Percentiles rank a stretch among this genome's conserved stretches.
Evolutionary conservation across 108 stramenopile genomes (phyloP).

Genomic region (Pseudonitzschia pungens): DNA sequence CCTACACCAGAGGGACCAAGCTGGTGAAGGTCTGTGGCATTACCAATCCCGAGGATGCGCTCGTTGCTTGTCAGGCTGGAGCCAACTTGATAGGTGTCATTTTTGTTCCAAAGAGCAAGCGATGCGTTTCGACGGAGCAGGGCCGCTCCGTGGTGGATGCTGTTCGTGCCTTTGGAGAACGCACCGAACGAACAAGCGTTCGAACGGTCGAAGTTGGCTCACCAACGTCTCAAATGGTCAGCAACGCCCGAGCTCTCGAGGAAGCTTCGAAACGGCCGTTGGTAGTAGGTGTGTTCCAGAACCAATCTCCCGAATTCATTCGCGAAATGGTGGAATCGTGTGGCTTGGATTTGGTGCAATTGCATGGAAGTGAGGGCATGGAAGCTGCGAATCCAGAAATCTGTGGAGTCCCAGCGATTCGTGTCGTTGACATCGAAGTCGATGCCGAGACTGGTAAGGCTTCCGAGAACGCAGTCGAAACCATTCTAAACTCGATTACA

Average conservation of each 20-base stretch:
- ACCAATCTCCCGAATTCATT: constrained; percentile 83
- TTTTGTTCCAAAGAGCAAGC: constrained; percentile 87
- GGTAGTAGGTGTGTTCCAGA: constrained; percentile 97
- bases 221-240: constrained; percentile 49
- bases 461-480: constrained; percentile 56
- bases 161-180: constrained; percentile 90
- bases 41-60: constrained; percentile 88
- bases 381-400: constrained; percentile 59
- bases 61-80: constrained; percentile 86
- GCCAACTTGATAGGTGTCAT: constrained; percentile 97
- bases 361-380: constrained; percentile 95
- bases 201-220: constrained; percentile 9
- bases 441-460: constrained; percentile 52
- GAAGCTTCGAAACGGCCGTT: constrained; percentile 65
- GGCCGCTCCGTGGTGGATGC: constrained; percentile 74
- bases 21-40: constrained; percentile 95
- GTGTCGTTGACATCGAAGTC: constrained; percentile 91
- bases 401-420: constrained; percentile 84
- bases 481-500: constrained; percentile 56
- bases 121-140: constrained; percentile 68
- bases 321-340: constrained; percentile 70
- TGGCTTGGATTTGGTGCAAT: constrained; percentile 95
- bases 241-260: constrained; percentile 57
- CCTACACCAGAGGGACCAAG: constrained; percentile 80
- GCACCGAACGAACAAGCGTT: constrained; percentile 40